Evolutionary conservation across 2,329 filamentous ascomycete genomes (phyloP).

Genomic region (Nakataea oryzae): DNA sequence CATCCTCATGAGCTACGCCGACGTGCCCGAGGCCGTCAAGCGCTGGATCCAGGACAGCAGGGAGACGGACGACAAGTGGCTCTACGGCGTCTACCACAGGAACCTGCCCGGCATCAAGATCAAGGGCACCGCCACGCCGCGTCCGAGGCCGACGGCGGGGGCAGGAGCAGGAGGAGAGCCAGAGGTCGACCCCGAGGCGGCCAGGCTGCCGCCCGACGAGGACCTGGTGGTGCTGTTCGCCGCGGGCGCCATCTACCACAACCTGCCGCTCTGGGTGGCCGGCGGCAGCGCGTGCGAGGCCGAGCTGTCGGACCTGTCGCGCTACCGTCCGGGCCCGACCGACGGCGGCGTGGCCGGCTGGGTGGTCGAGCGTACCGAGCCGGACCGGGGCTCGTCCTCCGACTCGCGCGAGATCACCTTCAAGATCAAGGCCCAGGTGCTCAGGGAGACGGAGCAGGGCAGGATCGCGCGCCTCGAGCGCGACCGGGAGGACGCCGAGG

Average conservation of each 20-base stretch:
- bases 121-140: constrained; percentile 22
- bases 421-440: constrained; percentile 9
- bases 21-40: constrained; percentile 29
- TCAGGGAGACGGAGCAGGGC: constrained; percentile 5
- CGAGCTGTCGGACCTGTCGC: constrained; percentile 20
- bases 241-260: constrained; percentile 38
- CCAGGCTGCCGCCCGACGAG: constrained; percentile 17
- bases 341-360: constrained; percentile 30
- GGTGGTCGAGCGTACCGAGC: constrained; percentile 48
- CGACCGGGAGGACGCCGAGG: not conserved
- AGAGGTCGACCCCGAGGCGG: constrained; percentile 19
- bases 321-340: constrained; percentile 14
- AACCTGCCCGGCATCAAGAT: constrained; percentile 26
- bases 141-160: constrained; percentile 15
- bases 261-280: constrained; percentile 38
- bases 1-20: constrained; percentile 33
- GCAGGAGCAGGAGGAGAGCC: constrained; percentile 17
- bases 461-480: not conserved
- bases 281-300: constrained; percentile 30
- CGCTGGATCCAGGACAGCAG: constrained; percentile 35
- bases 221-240: constrained; percentile 36
- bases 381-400: constrained; percentile 23
- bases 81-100: constrained; percentile 30
- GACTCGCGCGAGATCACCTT: constrained; percentile 6
- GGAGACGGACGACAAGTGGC: constrained; percentile 19